phyloP scores from a whole-genome alignment of 192 early-diverging fungal species.

The Cladochytrium replicatum region DNA sequence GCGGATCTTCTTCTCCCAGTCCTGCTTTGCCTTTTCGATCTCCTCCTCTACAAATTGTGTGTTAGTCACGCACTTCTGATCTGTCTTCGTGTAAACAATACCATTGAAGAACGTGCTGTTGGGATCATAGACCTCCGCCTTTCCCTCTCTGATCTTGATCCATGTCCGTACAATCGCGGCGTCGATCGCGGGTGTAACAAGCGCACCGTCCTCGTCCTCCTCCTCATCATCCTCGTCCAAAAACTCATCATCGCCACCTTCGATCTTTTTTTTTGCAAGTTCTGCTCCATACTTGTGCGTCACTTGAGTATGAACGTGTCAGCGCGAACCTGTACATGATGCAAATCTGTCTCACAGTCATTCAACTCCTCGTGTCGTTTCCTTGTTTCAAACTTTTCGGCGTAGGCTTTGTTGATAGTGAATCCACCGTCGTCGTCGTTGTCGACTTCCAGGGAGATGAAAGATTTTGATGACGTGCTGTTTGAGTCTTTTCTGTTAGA shows the following conservation, averaged over 20 bases:
- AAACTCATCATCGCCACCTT: no score
- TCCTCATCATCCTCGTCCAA: no score
- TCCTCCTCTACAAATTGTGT: slow-evolving; percentile 41
- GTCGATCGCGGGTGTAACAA: slow-evolving; percentile 83
- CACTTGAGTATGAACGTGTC: no score
- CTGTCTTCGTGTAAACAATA: slow-evolving; percentile 2
- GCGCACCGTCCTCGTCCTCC: slow-evolving; percentile 71
- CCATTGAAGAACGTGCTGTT: slow-evolving; percentile 62
- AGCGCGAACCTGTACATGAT: no score
- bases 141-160: slow-evolving; percentile 60
- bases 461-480: no score
- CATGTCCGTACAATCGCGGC: slow-evolving; percentile 91
- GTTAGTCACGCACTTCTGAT: background rate
- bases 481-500: no score
- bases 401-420: slow-evolving; percentile 38
- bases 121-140: slow-evolving; percentile 75
- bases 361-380: slow-evolving; percentile 59
- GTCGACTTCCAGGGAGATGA: slow-evolving; percentile 14
- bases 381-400: slow-evolving; percentile 50
- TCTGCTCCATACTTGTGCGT: no score
- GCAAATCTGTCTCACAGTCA: slow-evolving; percentile 50
- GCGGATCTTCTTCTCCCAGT: slow-evolving; percentile 66
- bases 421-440: slow-evolving; percentile 23
- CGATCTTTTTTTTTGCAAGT: no score
- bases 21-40: slow-evolving; percentile 43